Percentiles rank a stretch among this genome's conserved stretches.
phyloP scores from a whole-genome alignment of 345 rosid species.

The Brassica carinata region DNA sequence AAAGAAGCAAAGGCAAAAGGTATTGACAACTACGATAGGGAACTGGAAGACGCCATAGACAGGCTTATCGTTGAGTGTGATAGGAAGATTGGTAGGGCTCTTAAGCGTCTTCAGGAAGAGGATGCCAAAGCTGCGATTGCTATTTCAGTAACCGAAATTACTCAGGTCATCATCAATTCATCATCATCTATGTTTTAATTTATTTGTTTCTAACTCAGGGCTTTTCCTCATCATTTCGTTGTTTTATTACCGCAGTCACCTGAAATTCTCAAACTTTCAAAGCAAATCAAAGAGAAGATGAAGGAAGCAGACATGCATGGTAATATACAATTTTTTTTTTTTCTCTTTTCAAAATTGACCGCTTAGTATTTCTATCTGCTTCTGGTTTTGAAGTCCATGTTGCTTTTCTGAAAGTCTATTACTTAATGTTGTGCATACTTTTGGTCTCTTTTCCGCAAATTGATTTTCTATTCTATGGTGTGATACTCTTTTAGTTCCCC shows the following conservation, averaged over 20 bases:
- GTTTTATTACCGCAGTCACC: conserved; percentile 62
- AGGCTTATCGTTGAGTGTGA: conserved; percentile 96
- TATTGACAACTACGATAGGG: conserved; percentile 79
- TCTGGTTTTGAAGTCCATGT: neutral
- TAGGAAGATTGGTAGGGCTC: conserved; percentile 92
- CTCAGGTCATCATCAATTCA: no score
- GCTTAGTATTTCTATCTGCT: neutral
- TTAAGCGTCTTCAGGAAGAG: conserved; percentile 96
- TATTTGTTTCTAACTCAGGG: neutral
- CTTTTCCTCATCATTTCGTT: neutral
- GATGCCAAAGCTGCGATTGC: conserved; percentile 99
- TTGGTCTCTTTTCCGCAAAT: no score
- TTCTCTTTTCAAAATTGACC: neutral
- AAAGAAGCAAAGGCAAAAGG: conserved; percentile 88
- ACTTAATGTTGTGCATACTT: no score
- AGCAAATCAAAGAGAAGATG: conserved; percentile 88
- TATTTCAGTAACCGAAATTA: conserved; percentile 96
- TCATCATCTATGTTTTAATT: no score
- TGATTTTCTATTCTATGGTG: no score
- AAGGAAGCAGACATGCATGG: conserved; percentile 91
- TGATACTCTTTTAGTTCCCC: no score
- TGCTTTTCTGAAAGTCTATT: neutral
- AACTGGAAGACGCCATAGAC: conserved; percentile 93
- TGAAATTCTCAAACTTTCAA: conserved; percentile 74
- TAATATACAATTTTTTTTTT: no score